A percentile compares a stretch with the other conserved stretches of the same genome.
Conservation (phyloP, 108 stramenopile species). For the Skeletonema marinoi region DNA sequence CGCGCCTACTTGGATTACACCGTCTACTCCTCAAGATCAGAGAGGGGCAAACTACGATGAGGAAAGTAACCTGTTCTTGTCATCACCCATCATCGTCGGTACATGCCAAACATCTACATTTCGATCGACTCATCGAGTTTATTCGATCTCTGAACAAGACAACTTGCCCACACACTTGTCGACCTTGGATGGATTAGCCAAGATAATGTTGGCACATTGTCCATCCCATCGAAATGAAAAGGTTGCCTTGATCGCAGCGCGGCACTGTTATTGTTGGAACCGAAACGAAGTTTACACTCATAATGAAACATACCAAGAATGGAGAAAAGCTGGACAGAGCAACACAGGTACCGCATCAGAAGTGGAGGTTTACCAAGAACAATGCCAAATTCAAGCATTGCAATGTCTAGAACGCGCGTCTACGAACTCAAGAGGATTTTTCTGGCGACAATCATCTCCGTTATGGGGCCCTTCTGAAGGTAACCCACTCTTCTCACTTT, state of each 20-base stretch:
- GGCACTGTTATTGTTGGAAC: slow-evolving; percentile 40
- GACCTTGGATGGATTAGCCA: slow-evolving; percentile 43
- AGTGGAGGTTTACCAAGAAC: slow-evolving; percentile 45
- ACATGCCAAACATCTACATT: slow-evolving; percentile 22
- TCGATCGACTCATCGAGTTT: slow-evolving; percentile 41
- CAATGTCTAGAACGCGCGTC: slow-evolving; percentile 59
- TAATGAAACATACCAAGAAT: slow-evolving; percentile 12
- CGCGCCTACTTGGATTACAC: slow-evolving; percentile 36
- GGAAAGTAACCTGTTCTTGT: slow-evolving; percentile 16
- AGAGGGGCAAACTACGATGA: not conserved
- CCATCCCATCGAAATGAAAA: slow-evolving; percentile 3
- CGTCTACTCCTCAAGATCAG: not conserved
- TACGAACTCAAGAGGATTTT: slow-evolving; percentile 25
- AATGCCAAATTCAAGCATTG: slow-evolving; percentile 54
- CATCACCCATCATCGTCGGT: slow-evolving; percentile 34
- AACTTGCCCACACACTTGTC: slow-evolving; percentile 37
- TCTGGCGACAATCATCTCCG: slow-evolving; percentile 32
- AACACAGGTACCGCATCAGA: slow-evolving; percentile 2
- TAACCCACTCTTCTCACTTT: slow-evolving; percentile 64
- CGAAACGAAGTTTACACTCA: slow-evolving; percentile 1
- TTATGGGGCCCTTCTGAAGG: slow-evolving; percentile 79
- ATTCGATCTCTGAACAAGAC: slow-evolving; percentile 22
- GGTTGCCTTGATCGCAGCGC: slow-evolving; percentile 29
- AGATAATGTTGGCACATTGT: slow-evolving; percentile 36
- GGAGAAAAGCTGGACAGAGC: slow-evolving; percentile 18